A percentile compares a stretch with the other conserved stretches of the same genome.
phyloP scores from a whole-genome alignment of 164 flowering plant genomes.

The Platanus orientalis region DNA sequence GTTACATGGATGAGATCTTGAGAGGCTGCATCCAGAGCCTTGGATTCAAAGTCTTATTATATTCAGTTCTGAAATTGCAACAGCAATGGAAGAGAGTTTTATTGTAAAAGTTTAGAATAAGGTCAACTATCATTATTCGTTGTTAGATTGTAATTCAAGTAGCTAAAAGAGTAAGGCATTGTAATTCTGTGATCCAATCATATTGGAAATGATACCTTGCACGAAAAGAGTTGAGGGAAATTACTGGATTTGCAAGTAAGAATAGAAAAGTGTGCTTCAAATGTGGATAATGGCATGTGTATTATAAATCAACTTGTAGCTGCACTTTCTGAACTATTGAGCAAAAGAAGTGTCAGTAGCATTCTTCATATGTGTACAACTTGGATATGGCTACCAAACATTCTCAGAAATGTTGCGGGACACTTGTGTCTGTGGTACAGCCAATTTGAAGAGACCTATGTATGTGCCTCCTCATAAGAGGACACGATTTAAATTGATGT shows the following conservation, averaged over 20 bases:
- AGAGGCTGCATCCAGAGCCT: conserved; percentile 15
- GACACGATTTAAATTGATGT: no score
- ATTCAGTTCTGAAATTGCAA: conserved; percentile 58
- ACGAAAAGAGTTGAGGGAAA: conserved; percentile 52
- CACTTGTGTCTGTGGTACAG: conserved; percentile 73
- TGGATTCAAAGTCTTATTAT: conserved; percentile 29
- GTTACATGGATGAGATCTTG: conserved; percentile 7
- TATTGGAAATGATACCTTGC: conserved; percentile 77
- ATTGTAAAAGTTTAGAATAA: conserved; percentile 28
- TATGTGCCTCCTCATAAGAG: no score
- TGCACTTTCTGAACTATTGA: conserved; percentile 70
- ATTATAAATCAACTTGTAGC: conserved; percentile 68
- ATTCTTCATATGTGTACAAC: conserved; percentile 84
- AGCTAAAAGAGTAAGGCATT: conserved; percentile 30
- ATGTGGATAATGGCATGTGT: conserved; percentile 71
- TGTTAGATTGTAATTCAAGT: conserved; percentile 51
- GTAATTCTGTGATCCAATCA: conserved; percentile 51
- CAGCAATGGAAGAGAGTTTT: conserved; percentile 76
- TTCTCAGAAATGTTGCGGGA: conserved; percentile 86
- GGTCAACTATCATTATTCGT: no score
- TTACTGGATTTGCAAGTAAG: conserved; percentile 56
- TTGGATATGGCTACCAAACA: conserved; percentile 69
- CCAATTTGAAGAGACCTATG: no score
- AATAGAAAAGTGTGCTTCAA: conserved; percentile 66
- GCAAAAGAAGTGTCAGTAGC: conserved; percentile 63